Base-by-base conservation (phyloP, 768 basidiomycete species). In the Lentinus tigrinus region DNA sequence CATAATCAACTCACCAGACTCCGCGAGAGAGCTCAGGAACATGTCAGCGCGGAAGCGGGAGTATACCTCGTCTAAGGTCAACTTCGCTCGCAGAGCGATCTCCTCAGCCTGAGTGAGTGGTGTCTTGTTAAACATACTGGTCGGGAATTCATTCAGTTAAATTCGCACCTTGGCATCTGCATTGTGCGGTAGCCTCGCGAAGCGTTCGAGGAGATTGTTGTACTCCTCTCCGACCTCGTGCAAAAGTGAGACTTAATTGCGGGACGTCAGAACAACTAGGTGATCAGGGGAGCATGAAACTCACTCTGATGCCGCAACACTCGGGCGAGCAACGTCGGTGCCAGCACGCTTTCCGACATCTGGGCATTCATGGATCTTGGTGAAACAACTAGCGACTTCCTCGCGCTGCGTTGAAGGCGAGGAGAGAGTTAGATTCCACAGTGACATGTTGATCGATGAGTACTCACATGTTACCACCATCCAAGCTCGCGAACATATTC, bases 1-100 rank as follows among this genome's bases (percentile, higher is more conserved):
- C 0, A 24, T 4, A 10, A n/a, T n/a, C 28, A 58, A 74, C 92
- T 36, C 65, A 96, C 95, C 87, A 1, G 96, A 96, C 69, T 98
- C 96, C 0, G 88, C 82, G 23, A 98, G 75, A 17, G 95, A 95
- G 67, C 88, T 94, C 57, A 97, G 77, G 69, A 95, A 91, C 77
- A 97, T 90, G 68, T 98, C 95, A 0, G 84, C 80, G 31, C 84
- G 83, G 76, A 96, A 93, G 7, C 85, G 85, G 37, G 81, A 80
- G 63, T 95, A 87, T 1, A 89, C 89, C 26, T 87, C 82, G 52
- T 91, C 85, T 27, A 98, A 73, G 0, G 85, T 86, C n/a, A 96
- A 74, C 62, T 83, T 87, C 0, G 88, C 95, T 67, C 91, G 79
- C 0, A 97, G 73, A 3, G 82, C 79, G 63, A 84, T 82, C 67